Base-by-base conservation (phyloP, 164 flowering plant species). In the Nymphaea thermarum region DNA sequence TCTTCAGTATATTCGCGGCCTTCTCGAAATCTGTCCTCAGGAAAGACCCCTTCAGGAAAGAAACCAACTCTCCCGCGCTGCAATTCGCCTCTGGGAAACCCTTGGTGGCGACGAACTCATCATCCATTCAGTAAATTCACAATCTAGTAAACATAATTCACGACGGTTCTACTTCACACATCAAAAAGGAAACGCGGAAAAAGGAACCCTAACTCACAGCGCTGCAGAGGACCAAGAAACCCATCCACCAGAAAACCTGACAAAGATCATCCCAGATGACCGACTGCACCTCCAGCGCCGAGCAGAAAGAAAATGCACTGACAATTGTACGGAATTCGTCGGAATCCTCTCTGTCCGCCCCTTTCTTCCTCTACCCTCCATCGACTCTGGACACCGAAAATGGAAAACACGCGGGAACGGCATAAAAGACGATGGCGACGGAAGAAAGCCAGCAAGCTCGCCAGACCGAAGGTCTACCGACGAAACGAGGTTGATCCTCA, bases 91-190 rank as follows among this genome's bases (percentile, higher is more conserved):
- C 60, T 2, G 60, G 10, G 10, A 15, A 55, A 55, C 16, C 60
- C 60, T 8, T 55, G 1, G 10, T 15, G 12, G 1, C 10, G 16
- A 55, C 10, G 16, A 55, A 8, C 10, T 55, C 60, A 8, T 8
- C 10, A 82, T 75, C 64, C 15, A 77, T 68, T 67, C 69, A 72
- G 64, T 77, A 59, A 66, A 59, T 74, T 47, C 82, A 80, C 65
- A 73, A 72, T 5, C 72, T 43, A 43, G 12, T 57, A 17, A 82
- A 79, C 3, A 80, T 53, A 68, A 41, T 10, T 64, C 15, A 4
- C 7, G 15, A 14, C 66, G 43, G 44, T 14, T 60, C 36, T 57
- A 43, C 10, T 55, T 55, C 60, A 55, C 12, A 8, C 60, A 8
- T 55, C 16, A 15, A 55, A 55, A 55, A 55, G 16, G 16, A 55